Percentiles rank a stretch among this genome's conserved stretches.
Evolutionary conservation across 2,329 filamentous ascomycete species (phyloP).

Genomic region (Fusarium chaquense): DNA sequence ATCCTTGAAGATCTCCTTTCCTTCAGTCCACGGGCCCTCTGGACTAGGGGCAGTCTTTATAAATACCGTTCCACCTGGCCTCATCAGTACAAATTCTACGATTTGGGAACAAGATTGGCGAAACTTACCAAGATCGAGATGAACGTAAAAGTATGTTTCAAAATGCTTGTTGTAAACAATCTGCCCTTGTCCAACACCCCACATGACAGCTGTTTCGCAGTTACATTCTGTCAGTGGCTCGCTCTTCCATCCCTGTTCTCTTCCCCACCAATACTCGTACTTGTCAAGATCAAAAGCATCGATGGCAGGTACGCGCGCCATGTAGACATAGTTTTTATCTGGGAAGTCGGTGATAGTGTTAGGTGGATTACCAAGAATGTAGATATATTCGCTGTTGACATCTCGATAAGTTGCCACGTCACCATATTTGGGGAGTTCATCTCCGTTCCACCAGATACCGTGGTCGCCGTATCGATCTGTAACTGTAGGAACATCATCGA

Average conservation of each 20-base stretch:
- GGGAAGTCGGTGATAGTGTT: slow-evolving; percentile 46
- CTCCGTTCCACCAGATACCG: slow-evolving; percentile 54
- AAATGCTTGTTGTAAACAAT: slow-evolving; percentile 54
- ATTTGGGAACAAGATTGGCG: fast-evolving
- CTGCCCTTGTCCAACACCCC: slow-evolving; percentile 55
- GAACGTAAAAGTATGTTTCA: slow-evolving; percentile 53
- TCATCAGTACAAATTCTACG: neutral
- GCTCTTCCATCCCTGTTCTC: slow-evolving; percentile 52
- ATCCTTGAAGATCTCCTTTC: slow-evolving; percentile 52
- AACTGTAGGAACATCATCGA: slow-evolving; percentile 52
- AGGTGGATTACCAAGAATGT: slow-evolving; percentile 55
- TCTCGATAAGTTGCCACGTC: slow-evolving; percentile 55
- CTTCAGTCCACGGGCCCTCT: slow-evolving; percentile 53
- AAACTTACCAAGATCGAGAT: slow-evolving; percentile 41
- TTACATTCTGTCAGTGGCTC: slow-evolving; percentile 50
- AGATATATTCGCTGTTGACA: slow-evolving; percentile 54
- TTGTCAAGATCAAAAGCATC: slow-evolving; percentile 53
- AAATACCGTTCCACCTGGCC: slow-evolving; percentile 19
- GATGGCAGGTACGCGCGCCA: slow-evolving; percentile 51
- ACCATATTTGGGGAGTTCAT: slow-evolving; percentile 51
- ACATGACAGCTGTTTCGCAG: slow-evolving; percentile 55
- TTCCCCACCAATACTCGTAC: slow-evolving; percentile 59
- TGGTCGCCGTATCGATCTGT: slow-evolving; percentile 47
- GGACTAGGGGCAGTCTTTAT: slow-evolving; percentile 40
- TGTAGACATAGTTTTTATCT: slow-evolving; percentile 51